A percentile compares a stretch with the other conserved stretches of the same genome.
These are phyloP conservation scores for Antrodiella citrinella DNA, from an alignment of 768 basidiomycete genomes.

Conservation along the genomic window DNA sequence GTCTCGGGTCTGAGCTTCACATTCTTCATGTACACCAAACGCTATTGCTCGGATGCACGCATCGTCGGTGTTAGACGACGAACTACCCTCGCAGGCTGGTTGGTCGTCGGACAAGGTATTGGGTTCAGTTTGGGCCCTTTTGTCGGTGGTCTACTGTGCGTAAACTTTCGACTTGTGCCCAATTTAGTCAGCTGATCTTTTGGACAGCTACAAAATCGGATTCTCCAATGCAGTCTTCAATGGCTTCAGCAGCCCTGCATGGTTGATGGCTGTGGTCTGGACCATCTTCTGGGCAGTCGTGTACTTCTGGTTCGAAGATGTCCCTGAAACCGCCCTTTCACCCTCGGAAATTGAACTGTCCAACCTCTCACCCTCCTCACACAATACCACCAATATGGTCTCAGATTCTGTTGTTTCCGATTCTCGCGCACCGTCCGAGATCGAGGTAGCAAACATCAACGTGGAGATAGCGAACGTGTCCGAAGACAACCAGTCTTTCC, in stretches of 20 bases:
- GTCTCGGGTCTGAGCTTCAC: constrained; percentile 54
- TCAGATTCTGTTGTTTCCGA: background rate
- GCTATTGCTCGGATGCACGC: constrained; percentile 62
- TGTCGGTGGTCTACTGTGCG: constrained; percentile 47
- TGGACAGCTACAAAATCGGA: constrained; percentile 39
- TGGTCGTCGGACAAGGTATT: constrained; percentile 53
- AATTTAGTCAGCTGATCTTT: background rate
- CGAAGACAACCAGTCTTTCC: background rate
- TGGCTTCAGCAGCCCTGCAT: constrained; percentile 59
- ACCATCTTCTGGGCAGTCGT: constrained; percentile 39
- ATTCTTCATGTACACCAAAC: constrained; percentile 60
- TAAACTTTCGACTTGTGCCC: background rate
- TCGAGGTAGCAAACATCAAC: constrained; percentile 5
- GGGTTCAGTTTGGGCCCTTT: constrained; percentile 61
- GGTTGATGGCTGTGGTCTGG: constrained; percentile 55
- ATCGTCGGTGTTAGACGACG: constrained; percentile 57
- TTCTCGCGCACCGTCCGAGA: background rate
- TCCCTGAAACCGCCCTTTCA: constrained; percentile 9
- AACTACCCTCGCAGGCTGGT: constrained; percentile 54
- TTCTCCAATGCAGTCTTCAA: constrained; percentile 52
- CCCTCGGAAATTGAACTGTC: constrained; percentile 1
- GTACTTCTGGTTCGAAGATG: constrained; percentile 25
- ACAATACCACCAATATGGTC: background rate
- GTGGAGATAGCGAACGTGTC: background rate
- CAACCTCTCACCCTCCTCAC: background rate